Percentiles rank a stretch among this genome's conserved stretches.
Evolutionary conservation across 768 basidiomycete species (phyloP).

Genomic region (Amyloporia xantha): DNA sequence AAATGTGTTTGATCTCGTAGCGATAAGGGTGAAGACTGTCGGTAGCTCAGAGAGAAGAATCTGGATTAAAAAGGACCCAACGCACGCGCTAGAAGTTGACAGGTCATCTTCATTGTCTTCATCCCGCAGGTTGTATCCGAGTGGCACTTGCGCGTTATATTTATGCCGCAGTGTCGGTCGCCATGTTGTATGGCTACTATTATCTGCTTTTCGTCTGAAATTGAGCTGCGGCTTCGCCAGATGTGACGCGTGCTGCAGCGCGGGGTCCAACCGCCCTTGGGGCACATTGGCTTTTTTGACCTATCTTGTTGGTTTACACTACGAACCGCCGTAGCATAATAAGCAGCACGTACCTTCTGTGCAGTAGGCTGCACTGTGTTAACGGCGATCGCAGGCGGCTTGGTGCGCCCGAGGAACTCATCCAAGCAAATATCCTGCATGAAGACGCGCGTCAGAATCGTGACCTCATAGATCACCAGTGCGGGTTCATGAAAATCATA

Average conservation of each 20-base stretch:
- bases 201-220: slow-evolving; percentile 59
- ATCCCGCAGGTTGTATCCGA: slow-evolving; percentile 53
- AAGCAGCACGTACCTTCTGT: slow-evolving; percentile 8
- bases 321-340: neutral
- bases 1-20: slow-evolving; percentile 73
- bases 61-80: neutral
- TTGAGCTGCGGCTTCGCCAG: slow-evolving; percentile 76
- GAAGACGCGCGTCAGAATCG: neutral
- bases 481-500: neutral
- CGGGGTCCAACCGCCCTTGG: slow-evolving; percentile 47
- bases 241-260: slow-evolving; percentile 67
- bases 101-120: slow-evolving; percentile 17
- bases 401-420: slow-evolving; percentile 63
- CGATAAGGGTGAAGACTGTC: slow-evolving; percentile 65
- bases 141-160: slow-evolving; percentile 76
- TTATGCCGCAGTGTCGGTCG: slow-evolving; percentile 67
- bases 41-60: too few species aligned
- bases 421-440: slow-evolving; percentile 78
- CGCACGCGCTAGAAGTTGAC: neutral
- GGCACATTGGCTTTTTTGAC: slow-evolving; percentile 27
- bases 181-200: slow-evolving; percentile 53
- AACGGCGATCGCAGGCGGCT: slow-evolving; percentile 56
- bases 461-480: neutral
- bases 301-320: slow-evolving; percentile 2
- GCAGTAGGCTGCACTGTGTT: slow-evolving; percentile 28